phyloP scores from a whole-genome alignment of 1,284 basidiomycete genomes.

The Puccinia sorghi region DNA sequence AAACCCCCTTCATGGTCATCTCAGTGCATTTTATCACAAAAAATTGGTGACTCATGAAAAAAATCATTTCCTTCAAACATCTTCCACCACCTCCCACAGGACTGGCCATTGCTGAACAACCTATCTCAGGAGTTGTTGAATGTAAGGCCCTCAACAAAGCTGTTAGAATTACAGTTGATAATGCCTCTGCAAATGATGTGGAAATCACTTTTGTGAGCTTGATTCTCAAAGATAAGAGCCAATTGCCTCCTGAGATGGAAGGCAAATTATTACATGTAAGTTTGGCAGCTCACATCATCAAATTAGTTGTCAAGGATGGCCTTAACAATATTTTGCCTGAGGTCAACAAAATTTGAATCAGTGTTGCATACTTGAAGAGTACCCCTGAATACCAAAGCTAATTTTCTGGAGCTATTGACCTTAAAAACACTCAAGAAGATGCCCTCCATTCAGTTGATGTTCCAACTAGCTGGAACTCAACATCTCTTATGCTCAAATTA shows the following conservation, averaged over 20 bases:
- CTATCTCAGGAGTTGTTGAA: neutral
- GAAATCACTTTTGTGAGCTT: neutral
- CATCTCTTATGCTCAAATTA: neutral
- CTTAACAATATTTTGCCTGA: neutral
- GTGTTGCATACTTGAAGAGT: neutral
- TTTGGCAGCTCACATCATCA: neutral
- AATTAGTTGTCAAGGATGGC: neutral
- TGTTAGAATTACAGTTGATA: neutral
- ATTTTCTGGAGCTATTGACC: neutral
- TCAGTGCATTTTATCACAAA: neutral
- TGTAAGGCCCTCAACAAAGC: neutral
- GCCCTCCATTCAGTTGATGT: slow-evolving; percentile 6
- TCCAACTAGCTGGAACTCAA: neutral
- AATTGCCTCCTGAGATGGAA: neutral
- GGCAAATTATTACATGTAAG: neutral
- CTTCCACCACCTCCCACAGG: neutral
- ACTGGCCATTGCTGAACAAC: neutral
- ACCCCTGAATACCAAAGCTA: neutral
- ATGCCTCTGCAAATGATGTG: neutral
- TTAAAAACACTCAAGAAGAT: neutral
- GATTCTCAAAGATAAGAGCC: neutral
- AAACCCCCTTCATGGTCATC: neutral
- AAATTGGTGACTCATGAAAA: neutral
- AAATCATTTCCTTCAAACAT: neutral
- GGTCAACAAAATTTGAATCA: neutral